Conservation (phyloP, 2,329 filamentous ascomycete species). For the Polytolypa hystricis region DNA sequence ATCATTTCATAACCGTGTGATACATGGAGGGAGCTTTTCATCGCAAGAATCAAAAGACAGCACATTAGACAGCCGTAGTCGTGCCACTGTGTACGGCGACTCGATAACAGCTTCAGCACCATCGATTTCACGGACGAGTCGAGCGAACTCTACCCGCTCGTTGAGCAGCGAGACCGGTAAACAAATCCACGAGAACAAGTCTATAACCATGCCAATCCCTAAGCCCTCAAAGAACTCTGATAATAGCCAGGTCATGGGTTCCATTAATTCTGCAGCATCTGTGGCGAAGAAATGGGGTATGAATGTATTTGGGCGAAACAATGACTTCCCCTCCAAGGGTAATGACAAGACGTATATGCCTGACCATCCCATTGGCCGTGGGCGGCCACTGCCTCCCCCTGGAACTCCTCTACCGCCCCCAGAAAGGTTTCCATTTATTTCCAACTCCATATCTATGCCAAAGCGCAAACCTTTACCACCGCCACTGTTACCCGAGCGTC, state of each 20-base stretch:
- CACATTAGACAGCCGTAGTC: slow-evolving; percentile 26
- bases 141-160: slow-evolving; percentile 1
- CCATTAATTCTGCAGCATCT: slow-evolving; percentile 41
- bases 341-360: slow-evolving; percentile 36
- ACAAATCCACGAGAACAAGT: not conserved
- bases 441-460: slow-evolving; percentile 46
- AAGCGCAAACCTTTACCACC: slow-evolving; percentile 54
- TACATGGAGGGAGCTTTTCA: slow-evolving; percentile 38
- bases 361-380: slow-evolving; percentile 67
- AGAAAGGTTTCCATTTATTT: slow-evolving; percentile 46
- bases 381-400: slow-evolving; percentile 69
- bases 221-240: slow-evolving; percentile 19
- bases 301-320: slow-evolving; percentile 37
- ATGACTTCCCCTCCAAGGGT: slow-evolving; percentile 26
- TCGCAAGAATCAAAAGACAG: slow-evolving; percentile 22
- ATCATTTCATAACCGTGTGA: slow-evolving; percentile 25
- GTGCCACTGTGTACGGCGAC: not conserved
- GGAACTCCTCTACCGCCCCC: slow-evolving; percentile 66
- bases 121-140: not conserved
- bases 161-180: slow-evolving; percentile 3
- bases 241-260: slow-evolving; percentile 30
- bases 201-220: slow-evolving; percentile 17
- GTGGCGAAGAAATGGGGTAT: slow-evolving; percentile 51
- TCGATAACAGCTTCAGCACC: slow-evolving; percentile 1
- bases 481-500: slow-evolving; percentile 25